Percentiles rank a stretch among this genome's conserved stretches.
These are phyloP conservation scores for Pleurozium schreberi DNA, from an alignment of 225 moss, liverwort and hornwort genomes.

Conservation along the genomic window DNA sequence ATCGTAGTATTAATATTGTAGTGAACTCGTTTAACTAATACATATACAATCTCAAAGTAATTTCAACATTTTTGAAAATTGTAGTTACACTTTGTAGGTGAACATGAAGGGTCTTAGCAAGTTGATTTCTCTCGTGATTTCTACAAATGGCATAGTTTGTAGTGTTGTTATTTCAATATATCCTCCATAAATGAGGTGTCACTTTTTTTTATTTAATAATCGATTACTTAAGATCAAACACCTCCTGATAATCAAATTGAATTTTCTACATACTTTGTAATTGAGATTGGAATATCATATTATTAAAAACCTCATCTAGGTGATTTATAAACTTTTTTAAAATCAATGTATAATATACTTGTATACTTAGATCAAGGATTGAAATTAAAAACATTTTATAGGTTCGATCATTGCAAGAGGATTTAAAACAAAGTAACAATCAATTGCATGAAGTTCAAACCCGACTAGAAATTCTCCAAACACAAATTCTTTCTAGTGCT, in stretches of 20 bases:
- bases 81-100: not conserved
- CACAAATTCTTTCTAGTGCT: conserved; percentile 29
- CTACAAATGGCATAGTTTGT: not conserved
- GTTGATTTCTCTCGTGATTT: too few relatives aligned
- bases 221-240: not conserved
- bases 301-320: not conserved
- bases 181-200: not conserved
- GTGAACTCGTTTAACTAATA: not conserved
- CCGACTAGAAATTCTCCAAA: conserved; percentile 54
- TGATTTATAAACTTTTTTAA: not conserved
- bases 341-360: not conserved
- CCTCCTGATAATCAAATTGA: not conserved
- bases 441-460: conserved; percentile 76
- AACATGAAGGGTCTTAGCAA: not conserved
- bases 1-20: not conserved
- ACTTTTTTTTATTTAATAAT: not conserved
- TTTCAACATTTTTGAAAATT: not conserved
- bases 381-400: not conserved
- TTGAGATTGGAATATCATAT: not conserved
- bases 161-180: not conserved
- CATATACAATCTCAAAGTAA: not conserved
- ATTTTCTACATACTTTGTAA: not conserved
- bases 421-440: conserved; percentile 56
- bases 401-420: conserved; percentile 58
- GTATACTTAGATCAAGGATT: not conserved